Evolutionary conservation across 2,329 filamentous ascomycete genomes (phyloP).

Genomic region (Coniochaeta pulveracea): DNA sequence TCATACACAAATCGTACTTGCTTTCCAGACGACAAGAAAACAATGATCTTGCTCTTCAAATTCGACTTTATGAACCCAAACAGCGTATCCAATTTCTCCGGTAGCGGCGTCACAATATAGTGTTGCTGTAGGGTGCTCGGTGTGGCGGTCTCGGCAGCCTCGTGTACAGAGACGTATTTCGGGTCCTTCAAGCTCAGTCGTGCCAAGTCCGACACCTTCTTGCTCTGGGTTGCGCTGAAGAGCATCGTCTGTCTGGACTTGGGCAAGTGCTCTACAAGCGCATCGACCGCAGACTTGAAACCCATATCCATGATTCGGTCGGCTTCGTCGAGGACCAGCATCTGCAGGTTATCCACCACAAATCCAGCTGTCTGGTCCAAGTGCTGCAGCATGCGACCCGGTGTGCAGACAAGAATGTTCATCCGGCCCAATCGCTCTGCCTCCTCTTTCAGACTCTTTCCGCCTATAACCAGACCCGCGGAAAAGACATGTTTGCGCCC

Average conservation of each 20-base stretch:
- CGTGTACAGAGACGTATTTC: constrained; percentile 91
- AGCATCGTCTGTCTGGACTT: constrained; percentile 79
- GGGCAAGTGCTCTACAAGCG: constrained; percentile 84
- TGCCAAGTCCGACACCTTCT: constrained; percentile 83
- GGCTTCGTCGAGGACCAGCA: constrained; percentile 89
- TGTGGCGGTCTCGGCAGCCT: constrained; percentile 67
- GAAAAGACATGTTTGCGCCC: constrained; percentile 85
- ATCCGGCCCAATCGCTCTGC: constrained; percentile 75
- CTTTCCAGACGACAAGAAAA: constrained; percentile 91
- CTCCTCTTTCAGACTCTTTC: constrained; percentile 81
- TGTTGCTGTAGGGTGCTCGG: constrained; percentile 80
- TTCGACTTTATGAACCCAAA: constrained; percentile 89
- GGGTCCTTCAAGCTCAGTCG: constrained; percentile 80
- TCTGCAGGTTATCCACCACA: constrained; percentile 81
- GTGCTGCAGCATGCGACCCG: constrained; percentile 90
- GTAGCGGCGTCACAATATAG: constrained; percentile 75
- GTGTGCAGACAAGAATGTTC: constrained; percentile 96
- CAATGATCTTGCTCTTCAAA: constrained; percentile 86
- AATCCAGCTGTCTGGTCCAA: constrained; percentile 87
- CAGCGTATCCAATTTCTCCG: constrained; percentile 82
- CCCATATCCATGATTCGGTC: constrained; percentile 98
- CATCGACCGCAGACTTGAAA: constrained; percentile 82
- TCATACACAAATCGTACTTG: constrained; percentile 96
- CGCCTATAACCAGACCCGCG: constrained; percentile 86
- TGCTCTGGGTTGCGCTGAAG: constrained; percentile 94